phyloP scores from a whole-genome alignment of 1,284 basidiomycete genomes.

The Malassezia psittaci region DNA sequence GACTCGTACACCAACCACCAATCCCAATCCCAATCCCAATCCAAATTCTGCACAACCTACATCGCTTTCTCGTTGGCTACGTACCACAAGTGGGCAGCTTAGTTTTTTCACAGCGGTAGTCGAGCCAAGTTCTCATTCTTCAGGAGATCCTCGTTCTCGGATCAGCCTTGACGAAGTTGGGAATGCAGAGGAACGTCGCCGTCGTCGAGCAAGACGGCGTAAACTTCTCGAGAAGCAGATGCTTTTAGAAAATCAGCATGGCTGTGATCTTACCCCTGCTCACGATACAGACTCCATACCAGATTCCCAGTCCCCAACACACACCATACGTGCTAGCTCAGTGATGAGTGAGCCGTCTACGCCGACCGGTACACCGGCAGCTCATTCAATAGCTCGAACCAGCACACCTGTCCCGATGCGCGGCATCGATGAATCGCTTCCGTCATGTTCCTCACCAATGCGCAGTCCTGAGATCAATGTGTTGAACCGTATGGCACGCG shows the following conservation, averaged over 20 bases:
- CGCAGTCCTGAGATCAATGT: slow-evolving; percentile 8
- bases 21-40: background rate
- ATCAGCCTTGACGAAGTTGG: slow-evolving; percentile 32
- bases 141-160: slow-evolving; percentile 10
- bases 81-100: slow-evolving; percentile 24
- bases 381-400: background rate
- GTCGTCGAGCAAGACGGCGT: slow-evolving; percentile 15
- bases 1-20: no score
- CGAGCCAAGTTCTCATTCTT: slow-evolving; percentile 6
- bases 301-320: slow-evolving; percentile 3
- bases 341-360: slow-evolving; percentile 1
- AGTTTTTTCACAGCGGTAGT: slow-evolving; percentile 33
- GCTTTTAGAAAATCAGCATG: slow-evolving; percentile 7
- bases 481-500: slow-evolving; percentile 32
- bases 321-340: slow-evolving; percentile 1
- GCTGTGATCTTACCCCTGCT: background rate
- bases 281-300: slow-evolving; percentile 1
- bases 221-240: slow-evolving; percentile 30
- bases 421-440: background rate
- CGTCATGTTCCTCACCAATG: background rate
- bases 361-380: background rate
- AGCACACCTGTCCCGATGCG: slow-evolving; percentile 2
- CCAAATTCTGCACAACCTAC: background rate
- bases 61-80: slow-evolving; percentile 13
- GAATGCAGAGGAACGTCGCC: slow-evolving; percentile 28